These are phyloP conservation scores for Kuraishia ogatae DNA, from an alignment of 805 yeast genomes.

Conservation along the genomic window DNA sequence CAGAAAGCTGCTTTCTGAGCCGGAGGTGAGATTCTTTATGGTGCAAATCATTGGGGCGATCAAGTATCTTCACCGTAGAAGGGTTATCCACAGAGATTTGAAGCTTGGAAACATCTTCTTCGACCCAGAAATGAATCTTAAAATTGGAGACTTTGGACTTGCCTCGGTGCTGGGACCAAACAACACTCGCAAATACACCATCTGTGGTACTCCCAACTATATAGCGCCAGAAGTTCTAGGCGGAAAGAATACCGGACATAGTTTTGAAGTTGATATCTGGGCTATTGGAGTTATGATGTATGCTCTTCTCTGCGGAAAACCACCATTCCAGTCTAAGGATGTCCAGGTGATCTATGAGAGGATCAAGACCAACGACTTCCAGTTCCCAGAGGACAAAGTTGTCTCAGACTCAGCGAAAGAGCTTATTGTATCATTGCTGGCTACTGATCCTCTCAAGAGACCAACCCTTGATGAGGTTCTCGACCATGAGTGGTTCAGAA, in stretches of 20 bases:
- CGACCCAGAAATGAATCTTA: conserved; percentile 88
- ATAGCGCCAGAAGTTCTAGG: conserved; percentile 97
- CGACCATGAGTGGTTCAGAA: conserved; percentile 75
- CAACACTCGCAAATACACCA: conserved; percentile 77
- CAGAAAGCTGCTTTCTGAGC: conserved; percentile 79
- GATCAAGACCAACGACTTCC: conserved; percentile 73
- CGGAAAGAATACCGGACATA: conserved; percentile 82
- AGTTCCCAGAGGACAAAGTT: conserved; percentile 58
- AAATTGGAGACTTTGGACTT: conserved; percentile 95
- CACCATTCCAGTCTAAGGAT: conserved; percentile 96
- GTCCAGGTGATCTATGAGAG: conserved; percentile 88
- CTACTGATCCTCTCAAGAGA: conserved; percentile 71
- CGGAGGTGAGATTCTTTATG: conserved; percentile 85
- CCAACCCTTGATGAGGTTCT: conserved; percentile 75
- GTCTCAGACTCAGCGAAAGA: conserved; percentile 66
- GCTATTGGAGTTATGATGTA: conserved; percentile 95
- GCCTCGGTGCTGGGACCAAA: conserved; percentile 84
- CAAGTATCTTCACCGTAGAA: conserved; percentile 81
- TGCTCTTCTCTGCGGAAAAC: conserved; percentile 87
- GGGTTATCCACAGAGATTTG: conserved; percentile 92
- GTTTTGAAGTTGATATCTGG: conserved; percentile 95
- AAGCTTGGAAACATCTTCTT: conserved; percentile 94
- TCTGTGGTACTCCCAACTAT: conserved; percentile 98
- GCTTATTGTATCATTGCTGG: conserved; percentile 64
- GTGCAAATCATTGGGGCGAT: conserved; percentile 93